Conservation (phyloP, 768 basidiomycete genomes). For the Russula dissimulans region DNA sequence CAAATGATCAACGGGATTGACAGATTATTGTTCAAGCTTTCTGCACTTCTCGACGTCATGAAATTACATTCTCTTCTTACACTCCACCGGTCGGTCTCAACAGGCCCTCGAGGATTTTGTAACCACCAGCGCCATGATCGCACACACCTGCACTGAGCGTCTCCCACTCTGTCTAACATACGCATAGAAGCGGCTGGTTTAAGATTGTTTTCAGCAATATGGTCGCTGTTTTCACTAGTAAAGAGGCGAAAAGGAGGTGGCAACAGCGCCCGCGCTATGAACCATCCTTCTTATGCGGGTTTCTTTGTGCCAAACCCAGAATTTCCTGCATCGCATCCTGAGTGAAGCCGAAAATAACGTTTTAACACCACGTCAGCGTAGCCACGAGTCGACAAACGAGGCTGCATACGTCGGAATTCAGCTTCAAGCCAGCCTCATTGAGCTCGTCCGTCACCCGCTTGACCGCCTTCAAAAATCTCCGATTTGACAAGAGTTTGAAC, state of each 20-base stretch:
- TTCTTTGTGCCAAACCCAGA: conserved; percentile 25
- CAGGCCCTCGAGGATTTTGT: too few relatives aligned
- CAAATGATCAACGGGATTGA: too few relatives aligned
- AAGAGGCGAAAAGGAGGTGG: not conserved
- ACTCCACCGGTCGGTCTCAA: too few relatives aligned
- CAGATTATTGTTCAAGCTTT: too few relatives aligned
- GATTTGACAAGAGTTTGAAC: conserved; percentile 43
- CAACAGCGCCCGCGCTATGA: conserved; percentile 3
- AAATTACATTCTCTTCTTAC: too few relatives aligned
- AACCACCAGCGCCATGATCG: too few relatives aligned
- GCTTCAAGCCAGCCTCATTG: conserved; percentile 51
- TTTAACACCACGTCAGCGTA: not conserved
- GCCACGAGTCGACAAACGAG: not conserved
- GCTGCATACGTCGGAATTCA: conserved; percentile 42
- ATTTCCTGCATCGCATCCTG: conserved; percentile 44
- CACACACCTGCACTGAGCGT: too few relatives aligned
- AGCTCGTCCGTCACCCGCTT: conserved; percentile 40
- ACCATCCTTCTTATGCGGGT: not conserved
- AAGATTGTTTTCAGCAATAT: too few relatives aligned
- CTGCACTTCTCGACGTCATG: too few relatives aligned
- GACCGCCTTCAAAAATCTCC: conserved; percentile 43
- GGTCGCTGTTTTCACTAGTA: too few relatives aligned
- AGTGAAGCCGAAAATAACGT: not conserved
- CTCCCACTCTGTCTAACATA: too few relatives aligned
- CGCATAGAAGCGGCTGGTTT: too few relatives aligned